Evolutionary conservation across 164 flowering plant genomes (phyloP), one percentile per base, ranked within the genome.

Genomic region (Houttuynia cordata): DNA sequence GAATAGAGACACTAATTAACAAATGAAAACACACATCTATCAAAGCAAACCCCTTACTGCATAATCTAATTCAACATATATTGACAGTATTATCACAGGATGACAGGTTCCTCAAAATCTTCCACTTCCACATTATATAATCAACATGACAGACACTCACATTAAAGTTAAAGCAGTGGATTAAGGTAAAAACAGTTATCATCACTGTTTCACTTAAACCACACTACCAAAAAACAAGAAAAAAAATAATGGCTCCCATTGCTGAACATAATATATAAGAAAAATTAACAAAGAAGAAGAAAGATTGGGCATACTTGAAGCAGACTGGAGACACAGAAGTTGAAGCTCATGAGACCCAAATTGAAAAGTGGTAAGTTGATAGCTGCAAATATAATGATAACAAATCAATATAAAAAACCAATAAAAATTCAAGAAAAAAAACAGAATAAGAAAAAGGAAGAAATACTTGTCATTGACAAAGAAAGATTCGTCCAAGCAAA

Each of bases 401-500:
- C 19, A 3, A 55, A 23, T 41, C 40, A 21, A 24, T 23, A 1
- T 15, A 20, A 60, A 24, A 50, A 4, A 24, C n/a, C 18, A 7
- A 14, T 7, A 14, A 30, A 34, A 47, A 0, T n/a, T n/a, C n/a
- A 52, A 17, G 60, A 24, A n/a, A n/a, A n/a, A n/a, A n/a, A n/a
- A n/a, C n/a, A n/a, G n/a, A n/a, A n/a, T 45, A 52, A 13, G 5
- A 9, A 19, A 15, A 30, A 65, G 7, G 57, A 45, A 17, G 20
- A 17, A 49, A 55, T 76, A 92, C 96, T 89, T 59, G 79, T 83
- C 82, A 53, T 89, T 82, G 71, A 87, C 70, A 81, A 92, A 92
- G 83, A 92, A 92, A 40, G 96, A 87, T 59, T 74, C 79, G 63
- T 85, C 93, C 59, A 92, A 68, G 70, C 91, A 87, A 40, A 92